Percentiles rank a stretch among this genome's conserved stretches.
phyloP scores from a whole-genome alignment of 108 stramenopile species.

The Skeletonema costatum region DNA sequence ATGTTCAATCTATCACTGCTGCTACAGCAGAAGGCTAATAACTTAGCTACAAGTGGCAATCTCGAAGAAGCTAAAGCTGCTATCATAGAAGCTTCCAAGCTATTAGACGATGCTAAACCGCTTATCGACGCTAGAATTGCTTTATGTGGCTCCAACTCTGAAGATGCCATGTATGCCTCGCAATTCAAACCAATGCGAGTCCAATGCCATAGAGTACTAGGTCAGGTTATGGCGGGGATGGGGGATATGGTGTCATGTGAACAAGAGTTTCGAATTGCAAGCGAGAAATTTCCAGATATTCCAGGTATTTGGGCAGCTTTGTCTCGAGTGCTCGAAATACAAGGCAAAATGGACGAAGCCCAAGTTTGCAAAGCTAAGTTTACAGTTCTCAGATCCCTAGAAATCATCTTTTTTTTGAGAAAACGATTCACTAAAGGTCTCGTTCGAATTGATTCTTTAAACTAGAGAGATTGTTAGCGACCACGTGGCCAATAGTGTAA shows the following conservation, averaged over 20 bases:
- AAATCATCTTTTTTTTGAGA: too few relatives aligned
- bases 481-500: too few relatives aligned
- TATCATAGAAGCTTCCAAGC: slow-evolving; percentile 21
- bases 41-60: slow-evolving; percentile 46
- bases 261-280: slow-evolving; percentile 47
- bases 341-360: slow-evolving; percentile 54
- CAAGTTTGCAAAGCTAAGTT: slow-evolving; percentile 16
- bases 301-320: slow-evolving; percentile 50
- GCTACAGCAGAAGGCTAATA: slow-evolving; percentile 46
- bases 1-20: slow-evolving; percentile 60
- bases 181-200: slow-evolving; percentile 51
- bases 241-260: slow-evolving; percentile 52
- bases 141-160: slow-evolving; percentile 11
- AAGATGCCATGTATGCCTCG: slow-evolving; percentile 21
- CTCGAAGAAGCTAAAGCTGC: slow-evolving; percentile 35
- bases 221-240: slow-evolving; percentile 49
- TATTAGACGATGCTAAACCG: slow-evolving; percentile 48
- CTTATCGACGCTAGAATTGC: slow-evolving; percentile 32
- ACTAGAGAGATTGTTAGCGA: too few relatives aligned
- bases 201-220: slow-evolving; percentile 45
- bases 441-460: too few relatives aligned
- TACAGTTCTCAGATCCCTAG: too few relatives aligned
- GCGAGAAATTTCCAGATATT: slow-evolving; percentile 48
- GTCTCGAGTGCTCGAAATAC: slow-evolving; percentile 50
- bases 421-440: too few relatives aligned